These are phyloP conservation scores for Alnus rubra DNA, from an alignment of 306 rosid species.

Conservation along the genomic window DNA sequence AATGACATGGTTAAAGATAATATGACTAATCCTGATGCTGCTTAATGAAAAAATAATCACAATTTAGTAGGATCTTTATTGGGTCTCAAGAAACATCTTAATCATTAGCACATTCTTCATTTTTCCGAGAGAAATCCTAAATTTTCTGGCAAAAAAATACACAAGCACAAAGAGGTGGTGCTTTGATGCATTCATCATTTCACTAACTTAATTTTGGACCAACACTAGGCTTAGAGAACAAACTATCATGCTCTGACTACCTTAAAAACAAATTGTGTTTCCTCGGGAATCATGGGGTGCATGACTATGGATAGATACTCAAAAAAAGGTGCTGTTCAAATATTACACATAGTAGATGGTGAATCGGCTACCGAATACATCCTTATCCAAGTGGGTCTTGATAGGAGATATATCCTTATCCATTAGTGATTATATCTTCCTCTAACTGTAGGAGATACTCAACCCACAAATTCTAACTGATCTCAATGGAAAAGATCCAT, in stretches of 20 bases:
- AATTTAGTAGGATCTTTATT: not conserved
- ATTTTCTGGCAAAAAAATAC: not conserved
- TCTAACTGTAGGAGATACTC: not conserved
- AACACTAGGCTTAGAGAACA: not conserved
- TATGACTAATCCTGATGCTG: not conserved
- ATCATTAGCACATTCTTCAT: not conserved
- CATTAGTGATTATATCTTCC: not conserved
- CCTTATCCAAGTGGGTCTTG: not conserved
- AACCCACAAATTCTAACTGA: not conserved
- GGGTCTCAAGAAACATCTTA: not conserved
- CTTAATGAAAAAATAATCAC: not conserved
- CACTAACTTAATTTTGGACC: not conserved
- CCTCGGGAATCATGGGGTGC: not conserved
- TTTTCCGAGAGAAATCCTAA: not conserved
- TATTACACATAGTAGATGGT: not conserved
- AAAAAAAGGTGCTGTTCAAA: not conserved
- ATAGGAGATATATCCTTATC: not conserved
- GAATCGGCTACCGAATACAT: not conserved
- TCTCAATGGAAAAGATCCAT: not conserved
- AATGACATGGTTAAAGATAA: not conserved
- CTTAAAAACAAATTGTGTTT: not conserved
- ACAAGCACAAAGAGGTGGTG: not conserved
- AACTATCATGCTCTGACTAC: not conserved
- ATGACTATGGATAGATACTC: not conserved
- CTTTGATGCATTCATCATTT: not conserved